Percentiles rank a stretch among this genome's conserved stretches.
These are phyloP conservation scores for Starmerella gropengiesseri DNA, from an alignment of 805 yeast genomes.

Conservation along the genomic window DNA sequence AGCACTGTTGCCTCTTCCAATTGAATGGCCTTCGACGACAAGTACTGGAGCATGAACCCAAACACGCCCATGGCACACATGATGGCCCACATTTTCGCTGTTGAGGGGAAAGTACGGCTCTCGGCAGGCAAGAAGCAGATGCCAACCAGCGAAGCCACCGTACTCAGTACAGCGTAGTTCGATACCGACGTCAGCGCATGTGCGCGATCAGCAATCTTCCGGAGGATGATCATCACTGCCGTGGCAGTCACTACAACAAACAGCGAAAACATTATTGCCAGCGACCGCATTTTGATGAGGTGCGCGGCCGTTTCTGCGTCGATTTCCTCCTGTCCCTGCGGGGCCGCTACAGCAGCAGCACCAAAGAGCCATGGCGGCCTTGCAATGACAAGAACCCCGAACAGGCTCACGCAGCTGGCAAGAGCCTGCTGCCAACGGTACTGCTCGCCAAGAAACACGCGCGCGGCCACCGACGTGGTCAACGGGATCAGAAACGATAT, in stretches of 20 bases:
- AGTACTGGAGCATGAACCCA: slow-evolving; percentile 75
- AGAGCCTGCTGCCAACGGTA: slow-evolving; percentile 56
- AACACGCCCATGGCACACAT: slow-evolving; percentile 53
- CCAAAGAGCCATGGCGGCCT: slow-evolving; percentile 68
- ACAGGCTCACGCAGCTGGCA: slow-evolving; percentile 56
- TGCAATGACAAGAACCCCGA: slow-evolving; percentile 72
- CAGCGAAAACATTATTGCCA: slow-evolving; percentile 52
- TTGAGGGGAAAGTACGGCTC: slow-evolving; percentile 9
- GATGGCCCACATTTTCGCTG: slow-evolving; percentile 40
- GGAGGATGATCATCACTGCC: slow-evolving; percentile 33
- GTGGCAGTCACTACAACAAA: slow-evolving; percentile 14
- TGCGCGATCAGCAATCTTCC: slow-evolving; percentile 65
- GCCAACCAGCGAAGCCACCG: slow-evolving; percentile 43
- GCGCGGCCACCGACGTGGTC: slow-evolving; percentile 64
- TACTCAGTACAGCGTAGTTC: slow-evolving; percentile 55
- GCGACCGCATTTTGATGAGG: slow-evolving; percentile 23
- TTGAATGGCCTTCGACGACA: slow-evolving; percentile 73
- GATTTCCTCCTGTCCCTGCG: not conserved
- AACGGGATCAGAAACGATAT: slow-evolving; percentile 71
- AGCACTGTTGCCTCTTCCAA: slow-evolving; percentile 70
- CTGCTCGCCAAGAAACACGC: slow-evolving; percentile 51
- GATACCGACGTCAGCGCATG: slow-evolving; percentile 75
- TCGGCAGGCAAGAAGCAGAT: not conserved
- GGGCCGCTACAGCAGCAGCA: not conserved
- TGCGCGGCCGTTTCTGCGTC: not conserved